These are phyloP conservation scores for Syzygium aqueum DNA, from an alignment of 345 rosid species.

Conservation along the genomic window DNA sequence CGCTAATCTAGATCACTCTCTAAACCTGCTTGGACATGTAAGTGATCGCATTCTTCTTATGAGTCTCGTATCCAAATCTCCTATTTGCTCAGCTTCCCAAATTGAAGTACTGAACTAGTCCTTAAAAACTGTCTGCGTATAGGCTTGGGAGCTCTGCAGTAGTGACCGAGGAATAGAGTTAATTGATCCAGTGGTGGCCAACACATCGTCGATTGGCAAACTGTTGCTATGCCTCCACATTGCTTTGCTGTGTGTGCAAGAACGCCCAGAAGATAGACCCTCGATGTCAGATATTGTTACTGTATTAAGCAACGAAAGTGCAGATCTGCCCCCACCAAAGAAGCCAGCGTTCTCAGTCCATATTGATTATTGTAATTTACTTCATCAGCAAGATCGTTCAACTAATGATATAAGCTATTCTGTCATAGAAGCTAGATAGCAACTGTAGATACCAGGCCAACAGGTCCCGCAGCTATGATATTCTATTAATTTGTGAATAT, in stretches of 20 bases:
- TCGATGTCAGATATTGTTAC: conserved; percentile 8
- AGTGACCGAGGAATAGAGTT: conserved; percentile 2
- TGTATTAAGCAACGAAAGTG: neutral
- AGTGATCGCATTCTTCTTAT: neutral
- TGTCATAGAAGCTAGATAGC: neutral
- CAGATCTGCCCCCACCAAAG: conserved; percentile 6
- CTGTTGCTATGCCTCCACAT: conserved; percentile 11
- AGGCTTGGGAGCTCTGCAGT: conserved; percentile 18
- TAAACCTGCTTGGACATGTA: conserved; percentile 14
- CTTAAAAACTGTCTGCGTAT: neutral
- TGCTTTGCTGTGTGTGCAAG: conserved; percentile 25
- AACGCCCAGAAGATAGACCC: conserved; percentile 12
- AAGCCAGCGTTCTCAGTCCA: conserved; percentile 9
- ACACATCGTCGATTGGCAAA: neutral
- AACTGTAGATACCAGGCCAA: neutral
- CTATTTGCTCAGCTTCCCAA: neutral
- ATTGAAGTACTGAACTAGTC: neutral
- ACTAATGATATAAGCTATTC: neutral
- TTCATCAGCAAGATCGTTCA: neutral
- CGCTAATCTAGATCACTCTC: neutral
- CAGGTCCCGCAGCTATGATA: neutral
- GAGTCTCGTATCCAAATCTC: neutral
- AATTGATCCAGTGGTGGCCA: neutral
- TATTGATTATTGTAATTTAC: neutral
- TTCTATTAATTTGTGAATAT: neutral